phyloP scores from a whole-genome alignment of 768 basidiomycete genomes.

The Suillus discolor region DNA sequence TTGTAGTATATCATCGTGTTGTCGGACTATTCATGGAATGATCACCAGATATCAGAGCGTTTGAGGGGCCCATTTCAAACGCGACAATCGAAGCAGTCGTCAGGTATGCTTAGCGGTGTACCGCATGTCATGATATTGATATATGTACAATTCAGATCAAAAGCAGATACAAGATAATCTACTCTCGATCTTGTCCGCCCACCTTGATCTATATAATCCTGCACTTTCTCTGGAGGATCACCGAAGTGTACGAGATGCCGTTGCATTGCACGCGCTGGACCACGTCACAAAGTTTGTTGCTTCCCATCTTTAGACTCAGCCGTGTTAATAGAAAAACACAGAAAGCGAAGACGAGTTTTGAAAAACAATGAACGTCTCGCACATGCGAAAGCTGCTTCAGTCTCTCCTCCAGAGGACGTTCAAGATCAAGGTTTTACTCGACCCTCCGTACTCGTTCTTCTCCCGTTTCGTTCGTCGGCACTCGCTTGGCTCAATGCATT shows the following conservation, averaged over 20 bases:
- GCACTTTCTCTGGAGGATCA: slow-evolving; percentile 67
- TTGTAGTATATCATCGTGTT: background rate
- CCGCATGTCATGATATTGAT: slow-evolving; percentile 6
- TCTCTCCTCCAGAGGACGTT: slow-evolving; percentile 67
- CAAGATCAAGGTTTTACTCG: slow-evolving; percentile 99
- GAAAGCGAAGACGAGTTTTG: slow-evolving; percentile 86
- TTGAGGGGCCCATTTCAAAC: slow-evolving; percentile 56
- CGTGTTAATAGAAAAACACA: slow-evolving; percentile 32
- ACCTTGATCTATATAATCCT: slow-evolving; percentile 79
- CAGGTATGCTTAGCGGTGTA: slow-evolving; percentile 40
- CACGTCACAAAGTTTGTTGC: slow-evolving; percentile 79
- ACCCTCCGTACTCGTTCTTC: slow-evolving; percentile 88
- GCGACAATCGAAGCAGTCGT: slow-evolving; percentile 53
- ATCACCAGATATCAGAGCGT: slow-evolving; percentile 54
- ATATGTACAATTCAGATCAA: slow-evolving; percentile 40
- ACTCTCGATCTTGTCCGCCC: slow-evolving; percentile 62
- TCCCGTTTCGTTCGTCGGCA: slow-evolving; percentile 92
- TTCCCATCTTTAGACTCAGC: background rate
- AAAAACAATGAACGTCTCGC: slow-evolving; percentile 95
- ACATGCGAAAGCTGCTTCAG: slow-evolving; percentile 59
- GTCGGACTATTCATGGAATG: background rate
- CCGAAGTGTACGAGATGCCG: slow-evolving; percentile 63
- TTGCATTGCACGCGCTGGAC: slow-evolving; percentile 81
- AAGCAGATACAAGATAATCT: slow-evolving; percentile 65
- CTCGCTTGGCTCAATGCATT: slow-evolving; percentile 82